Evolutionary conservation across 768 basidiomycete genomes (phyloP), one percentile per base, ranked within the genome.

Genomic region (Asterophora lycoperdoides): DNA sequence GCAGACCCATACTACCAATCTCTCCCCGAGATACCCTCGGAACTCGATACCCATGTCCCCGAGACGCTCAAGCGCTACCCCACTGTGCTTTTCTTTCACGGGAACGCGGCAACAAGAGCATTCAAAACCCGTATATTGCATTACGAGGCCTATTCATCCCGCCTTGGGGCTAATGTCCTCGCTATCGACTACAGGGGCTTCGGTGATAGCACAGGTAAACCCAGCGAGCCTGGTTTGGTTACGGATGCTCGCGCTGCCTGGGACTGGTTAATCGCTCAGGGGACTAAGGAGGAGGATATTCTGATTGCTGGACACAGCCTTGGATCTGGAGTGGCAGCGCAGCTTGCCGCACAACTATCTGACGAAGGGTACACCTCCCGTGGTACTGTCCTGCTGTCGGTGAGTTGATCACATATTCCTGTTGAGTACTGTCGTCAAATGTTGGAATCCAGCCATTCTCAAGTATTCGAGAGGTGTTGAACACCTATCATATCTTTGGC

Each of bases 141-240:
- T 33, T 91, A 91, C 60, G 67, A 74, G 14, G 73, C 78, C 0
- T 84, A 85, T 59, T 75, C 87, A 0, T 77, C 83, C 2, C 77
- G 84, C 1, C 68, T 90, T 6, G 69, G 72, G 14, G 78, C 78
- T 15, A 94, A 94, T 63, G 84, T 96, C 11, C 69, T 97, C 19
- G 83, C 81, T 1, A 81, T 91, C 30, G 95, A 98, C 67, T 98
- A 97, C 63, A 81, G 94, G 41, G 94, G 94, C 1, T 98, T 87
- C 58, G 95, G 73, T 1, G 93, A 97, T 60, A 94, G 91, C 46
- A 76, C 79, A 1, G 91, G 92, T 1, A 64, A 66, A 0, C 95
- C 95, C 0, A 83, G 78, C 19, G 86, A 94, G 64, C 64, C 63
- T 9, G 95, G 94, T 0, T 70, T 97, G 0, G 63, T 79, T 1